Evolutionary conservation across 83 land plant genomes (phyloP).

Genomic region (Picea engelmannii): DNA sequence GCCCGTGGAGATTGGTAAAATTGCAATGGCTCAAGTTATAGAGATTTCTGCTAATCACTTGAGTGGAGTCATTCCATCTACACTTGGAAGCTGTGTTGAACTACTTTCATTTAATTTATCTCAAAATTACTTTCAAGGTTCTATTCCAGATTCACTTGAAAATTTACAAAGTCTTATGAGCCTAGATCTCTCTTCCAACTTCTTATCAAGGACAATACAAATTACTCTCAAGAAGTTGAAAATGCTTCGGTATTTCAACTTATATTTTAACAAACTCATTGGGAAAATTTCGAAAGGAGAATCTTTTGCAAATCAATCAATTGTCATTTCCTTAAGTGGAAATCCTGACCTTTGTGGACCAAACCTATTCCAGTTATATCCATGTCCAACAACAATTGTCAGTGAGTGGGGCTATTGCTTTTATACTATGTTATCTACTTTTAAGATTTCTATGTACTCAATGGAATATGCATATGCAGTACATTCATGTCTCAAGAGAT

Average conservation of each 20-base stretch:
- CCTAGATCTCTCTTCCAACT: slow-evolving; percentile 12
- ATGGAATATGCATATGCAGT: too few relatives aligned
- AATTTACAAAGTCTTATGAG: not conserved
- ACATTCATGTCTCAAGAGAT: too few relatives aligned
- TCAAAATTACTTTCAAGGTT: not conserved
- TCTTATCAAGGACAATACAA: not conserved
- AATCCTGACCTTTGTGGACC: not conserved
- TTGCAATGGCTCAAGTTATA: too few relatives aligned
- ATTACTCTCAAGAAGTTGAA: not conserved
- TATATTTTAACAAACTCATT: not conserved
- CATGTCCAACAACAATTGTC: not conserved
- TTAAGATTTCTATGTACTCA: not conserved
- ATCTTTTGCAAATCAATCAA: not conserved
- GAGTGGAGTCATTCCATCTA: too few relatives aligned
- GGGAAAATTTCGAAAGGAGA: not conserved
- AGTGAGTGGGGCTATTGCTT: not conserved
- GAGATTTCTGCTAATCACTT: too few relatives aligned
- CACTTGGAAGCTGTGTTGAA: too few relatives aligned
- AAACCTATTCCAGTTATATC: not conserved
- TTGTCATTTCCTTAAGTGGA: not conserved
- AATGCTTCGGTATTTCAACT: not conserved
- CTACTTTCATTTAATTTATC: not conserved
- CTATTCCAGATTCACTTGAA: slow-evolving; percentile 8
- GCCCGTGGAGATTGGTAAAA: too few relatives aligned
- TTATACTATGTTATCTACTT: not conserved